These are phyloP conservation scores for Austroboletus festivus DNA, from an alignment of 768 basidiomycete species.

Conservation along the genomic window DNA sequence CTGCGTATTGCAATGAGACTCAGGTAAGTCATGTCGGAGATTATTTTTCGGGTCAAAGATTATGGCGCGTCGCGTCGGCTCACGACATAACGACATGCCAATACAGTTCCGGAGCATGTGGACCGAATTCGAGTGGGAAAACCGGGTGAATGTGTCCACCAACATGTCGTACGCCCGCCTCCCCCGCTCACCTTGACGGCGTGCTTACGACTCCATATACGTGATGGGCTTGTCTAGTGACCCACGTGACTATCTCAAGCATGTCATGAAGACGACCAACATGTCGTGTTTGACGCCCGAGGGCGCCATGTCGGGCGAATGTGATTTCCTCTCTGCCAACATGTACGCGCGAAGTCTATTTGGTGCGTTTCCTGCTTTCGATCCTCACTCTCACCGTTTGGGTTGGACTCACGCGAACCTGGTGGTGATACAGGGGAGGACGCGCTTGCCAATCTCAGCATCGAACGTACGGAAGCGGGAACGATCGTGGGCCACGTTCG, in stretches of 20 bases:
- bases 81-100: background rate
- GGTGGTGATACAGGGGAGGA: conserved; percentile 68
- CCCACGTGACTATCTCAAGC: conserved; percentile 84
- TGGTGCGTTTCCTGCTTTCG: conserved; percentile 41
- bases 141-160: conserved; percentile 91
- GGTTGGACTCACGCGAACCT: too few species aligned
- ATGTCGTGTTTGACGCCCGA: conserved; percentile 96
- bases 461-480: conserved; percentile 82
- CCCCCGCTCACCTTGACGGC: background rate
- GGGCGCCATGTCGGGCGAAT: conserved; percentile 85
- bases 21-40: conserved; percentile 56
- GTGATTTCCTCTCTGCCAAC: conserved; percentile 95
- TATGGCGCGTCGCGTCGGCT: background rate
- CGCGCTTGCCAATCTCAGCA: conserved; percentile 89
- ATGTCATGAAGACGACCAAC: conserved; percentile 96
- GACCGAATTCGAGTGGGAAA: conserved; percentile 99
- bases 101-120: conserved; percentile 92
- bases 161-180: conserved; percentile 63
- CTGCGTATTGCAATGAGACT: conserved; percentile 91
- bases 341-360: conserved; percentile 95
- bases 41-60: background rate
- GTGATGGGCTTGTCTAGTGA: conserved; percentile 51
- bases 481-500: conserved; percentile 89
- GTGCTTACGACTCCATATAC: background rate
- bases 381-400: background rate